Evolutionary conservation across 2,329 filamentous ascomycete genomes (phyloP).

Genomic region (Beauveria asiatica): DNA sequence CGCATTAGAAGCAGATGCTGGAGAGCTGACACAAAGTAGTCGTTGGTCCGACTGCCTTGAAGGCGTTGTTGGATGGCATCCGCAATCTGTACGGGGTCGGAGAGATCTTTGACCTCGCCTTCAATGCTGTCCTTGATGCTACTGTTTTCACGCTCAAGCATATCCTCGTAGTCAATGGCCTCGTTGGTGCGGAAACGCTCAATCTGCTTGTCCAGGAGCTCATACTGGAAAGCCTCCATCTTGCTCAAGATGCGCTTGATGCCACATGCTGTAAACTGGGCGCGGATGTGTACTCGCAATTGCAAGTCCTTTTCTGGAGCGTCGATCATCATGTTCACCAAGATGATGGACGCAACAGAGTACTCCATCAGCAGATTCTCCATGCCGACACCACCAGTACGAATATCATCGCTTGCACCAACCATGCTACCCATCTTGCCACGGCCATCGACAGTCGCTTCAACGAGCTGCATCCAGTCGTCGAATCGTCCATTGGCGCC

Average conservation of each 20-base stretch:
- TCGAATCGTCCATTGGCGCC: constrained; percentile 94
- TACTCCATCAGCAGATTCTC: constrained; percentile 99
- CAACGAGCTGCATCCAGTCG: constrained; percentile 96
- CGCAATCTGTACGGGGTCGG: constrained; percentile 84
- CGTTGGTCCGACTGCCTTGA: constrained; percentile 74
- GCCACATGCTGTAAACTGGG: constrained; percentile 91
- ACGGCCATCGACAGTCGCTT: constrained; percentile 91
- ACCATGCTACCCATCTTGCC: constrained; percentile 99
- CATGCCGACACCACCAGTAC: constrained; percentile 94
- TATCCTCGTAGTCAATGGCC: constrained; percentile 95
- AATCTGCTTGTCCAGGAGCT: constrained; percentile 96
- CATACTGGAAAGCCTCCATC: constrained; percentile 98
- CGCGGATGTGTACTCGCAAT: constrained; percentile 85
- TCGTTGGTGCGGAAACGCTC: constrained; percentile 90
- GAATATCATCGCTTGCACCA: constrained; percentile 90
- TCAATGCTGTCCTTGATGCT: constrained; percentile 85
- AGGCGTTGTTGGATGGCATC: constrained; percentile 86
- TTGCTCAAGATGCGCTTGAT: constrained; percentile 90
- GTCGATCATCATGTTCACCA: constrained; percentile 95
- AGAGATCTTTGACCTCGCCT: constrained; percentile 82
- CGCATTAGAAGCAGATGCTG: constrained; percentile 91
- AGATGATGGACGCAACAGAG: constrained; percentile 83
- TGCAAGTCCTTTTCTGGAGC: constrained; percentile 83
- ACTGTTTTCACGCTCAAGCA: constrained; percentile 82
- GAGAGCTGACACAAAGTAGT: constrained; percentile 92